These are phyloP conservation scores for Murraya paniculata DNA, from an alignment of 345 rosid species.

Conservation along the genomic window DNA sequence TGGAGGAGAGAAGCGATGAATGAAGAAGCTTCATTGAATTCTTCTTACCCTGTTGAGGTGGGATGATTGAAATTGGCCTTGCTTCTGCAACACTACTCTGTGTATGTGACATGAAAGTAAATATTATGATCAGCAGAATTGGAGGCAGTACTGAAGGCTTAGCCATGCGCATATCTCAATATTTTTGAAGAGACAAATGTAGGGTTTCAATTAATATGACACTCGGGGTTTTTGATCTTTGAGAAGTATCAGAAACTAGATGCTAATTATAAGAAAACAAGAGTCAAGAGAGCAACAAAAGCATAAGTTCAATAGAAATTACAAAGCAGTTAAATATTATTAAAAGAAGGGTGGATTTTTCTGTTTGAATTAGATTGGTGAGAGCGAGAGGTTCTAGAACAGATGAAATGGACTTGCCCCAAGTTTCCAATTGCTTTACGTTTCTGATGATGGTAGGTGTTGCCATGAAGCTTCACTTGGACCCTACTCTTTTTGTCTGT, in stretches of 20 bases:
- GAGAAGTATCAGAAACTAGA: not conserved
- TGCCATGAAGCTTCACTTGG: not conserved
- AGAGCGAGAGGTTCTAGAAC: slow-evolving; percentile 20
- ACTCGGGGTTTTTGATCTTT: not conserved
- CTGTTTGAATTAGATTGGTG: slow-evolving; percentile 2
- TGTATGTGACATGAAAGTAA: slow-evolving; percentile 4
- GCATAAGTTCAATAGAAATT: not conserved
- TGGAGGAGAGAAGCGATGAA: not conserved
- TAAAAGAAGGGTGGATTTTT: slow-evolving; percentile 15
- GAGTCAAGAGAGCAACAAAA: not conserved
- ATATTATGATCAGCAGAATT: slow-evolving; percentile 23
- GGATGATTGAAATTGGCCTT: slow-evolving; percentile 33
- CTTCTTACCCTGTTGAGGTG: slow-evolving; percentile 28
- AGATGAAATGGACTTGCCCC: not conserved
- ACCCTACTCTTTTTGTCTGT: slow-evolving; percentile 2
- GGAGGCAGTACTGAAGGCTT: slow-evolving; percentile 24
- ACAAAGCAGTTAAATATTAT: too few species aligned
- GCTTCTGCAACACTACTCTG: slow-evolving; percentile 25
- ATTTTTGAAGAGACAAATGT: not conserved
- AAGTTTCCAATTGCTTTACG: slow-evolving; percentile 26
- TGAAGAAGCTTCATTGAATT: not conserved
- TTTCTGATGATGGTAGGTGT: slow-evolving; percentile 7
- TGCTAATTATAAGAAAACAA: not conserved
- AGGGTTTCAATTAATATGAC: not conserved
- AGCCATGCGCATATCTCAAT: slow-evolving; percentile 18